phyloP scores from a whole-genome alignment of 192 early-diverging fungal genomes.

The Diversispora epigaea region DNA sequence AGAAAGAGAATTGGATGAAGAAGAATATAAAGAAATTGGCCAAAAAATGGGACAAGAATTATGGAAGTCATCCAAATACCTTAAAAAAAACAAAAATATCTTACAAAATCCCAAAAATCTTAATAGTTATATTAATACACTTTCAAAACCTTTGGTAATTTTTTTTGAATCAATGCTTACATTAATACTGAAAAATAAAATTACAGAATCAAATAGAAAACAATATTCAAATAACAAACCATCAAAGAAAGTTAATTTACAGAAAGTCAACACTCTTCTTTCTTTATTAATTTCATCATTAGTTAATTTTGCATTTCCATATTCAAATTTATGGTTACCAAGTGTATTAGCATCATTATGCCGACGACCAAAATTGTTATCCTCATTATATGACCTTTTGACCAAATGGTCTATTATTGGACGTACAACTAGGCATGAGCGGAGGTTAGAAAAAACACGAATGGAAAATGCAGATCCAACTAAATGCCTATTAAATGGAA shows the following conservation, averaged over 20 bases:
- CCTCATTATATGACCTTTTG: neutral
- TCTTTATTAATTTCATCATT: neutral
- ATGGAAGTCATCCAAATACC: neutral
- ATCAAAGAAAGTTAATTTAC: neutral
- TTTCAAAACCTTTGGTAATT: neutral
- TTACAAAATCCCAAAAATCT: neutral
- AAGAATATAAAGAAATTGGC: neutral
- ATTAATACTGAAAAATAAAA: neutral
- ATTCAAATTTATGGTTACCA: conserved; percentile 1
- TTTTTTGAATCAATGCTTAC: neutral
- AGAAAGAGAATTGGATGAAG: neutral
- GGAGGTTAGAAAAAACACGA: neutral
- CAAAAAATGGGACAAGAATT: neutral
- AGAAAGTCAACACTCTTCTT: neutral
- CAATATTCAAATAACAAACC: neutral
- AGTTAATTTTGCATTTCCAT: neutral
- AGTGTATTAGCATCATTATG: neutral
- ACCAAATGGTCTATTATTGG: neutral
- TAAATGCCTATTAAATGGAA: neutral
- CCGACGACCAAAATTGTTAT: neutral
- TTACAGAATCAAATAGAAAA: neutral
- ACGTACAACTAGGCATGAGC: neutral
- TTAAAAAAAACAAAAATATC: neutral
- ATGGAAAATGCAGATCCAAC: neutral
- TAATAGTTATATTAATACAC: neutral